phyloP scores from a whole-genome alignment of 345 rosid species.

The Eucalyptus paniculata region DNA sequence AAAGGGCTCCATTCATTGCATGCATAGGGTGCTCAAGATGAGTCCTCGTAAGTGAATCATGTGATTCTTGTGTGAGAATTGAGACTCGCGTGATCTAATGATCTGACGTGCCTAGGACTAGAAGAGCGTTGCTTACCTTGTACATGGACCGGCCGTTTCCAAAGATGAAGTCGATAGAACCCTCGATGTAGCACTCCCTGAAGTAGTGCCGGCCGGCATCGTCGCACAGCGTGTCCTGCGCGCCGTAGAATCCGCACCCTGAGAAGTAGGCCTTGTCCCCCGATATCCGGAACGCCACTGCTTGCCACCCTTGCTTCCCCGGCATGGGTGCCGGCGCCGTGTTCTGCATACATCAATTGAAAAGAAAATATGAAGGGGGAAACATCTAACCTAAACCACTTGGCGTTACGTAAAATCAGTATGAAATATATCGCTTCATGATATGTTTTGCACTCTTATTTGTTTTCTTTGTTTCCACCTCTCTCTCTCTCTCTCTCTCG shows the following conservation, averaged over 20 bases:
- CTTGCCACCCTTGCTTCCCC: conserved; percentile 95
- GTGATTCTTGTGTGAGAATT: too few relatives aligned
- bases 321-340: conserved; percentile 96
- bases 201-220: conserved; percentile 95
- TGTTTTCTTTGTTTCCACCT: neutral
- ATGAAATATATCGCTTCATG: neutral
- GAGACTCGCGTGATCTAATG: neutral
- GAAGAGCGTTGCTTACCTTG: conserved; percentile 23
- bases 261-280: conserved; percentile 91
- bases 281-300: conserved; percentile 81
- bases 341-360: conserved; percentile 20
- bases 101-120: neutral
- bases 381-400: neutral
- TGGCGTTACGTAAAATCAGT: neutral
- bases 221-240: conserved; percentile 90
- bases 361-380: neutral
- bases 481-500: neutral
- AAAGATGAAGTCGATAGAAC: conserved; percentile 89
- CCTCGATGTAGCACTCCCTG: conserved; percentile 86
- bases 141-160: conserved; percentile 97
- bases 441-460: neutral
- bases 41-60: neutral
- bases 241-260: conserved; percentile 87
- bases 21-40: neutral
- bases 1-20: neutral